Evolutionary conservation across 2,329 filamentous ascomycete species (phyloP), one percentile per base, ranked within the genome.

Genomic region (Pseudopithomyces maydicus): DNA sequence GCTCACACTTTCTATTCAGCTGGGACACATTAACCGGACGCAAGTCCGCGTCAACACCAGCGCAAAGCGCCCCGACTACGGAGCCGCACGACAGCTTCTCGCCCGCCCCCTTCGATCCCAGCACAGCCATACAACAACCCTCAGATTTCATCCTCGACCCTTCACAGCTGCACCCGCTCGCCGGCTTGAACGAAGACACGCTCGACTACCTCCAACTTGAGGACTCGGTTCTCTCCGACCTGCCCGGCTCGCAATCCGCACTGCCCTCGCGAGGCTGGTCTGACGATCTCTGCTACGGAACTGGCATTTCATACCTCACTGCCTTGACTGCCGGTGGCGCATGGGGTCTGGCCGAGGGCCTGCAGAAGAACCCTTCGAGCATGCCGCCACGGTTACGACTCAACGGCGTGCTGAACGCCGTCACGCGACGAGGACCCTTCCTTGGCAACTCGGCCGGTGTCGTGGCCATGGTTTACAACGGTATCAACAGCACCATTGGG

Each of bases 271-370:
- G 95, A 76, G 95, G 95, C 75, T 99, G 96, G 88, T 96, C 93
- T 59, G 95, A 99, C 75, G 95, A 99, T 77, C 86, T 99, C 58
- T 98, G 95, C 80, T 99, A 99, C 77, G 95, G 96, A 72, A 96
- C 95, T 20, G 95, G 95, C 69, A 88, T 94, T 61, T 97, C 92
- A 73, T 99, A 99, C 75, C 83, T 99, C 58, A 82, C 90, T n/a
- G 95, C 90, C 6, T 82, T 99, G 69, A 85, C 89, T 39, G 75
- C 96, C 65, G 95, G 95, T 77, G 95, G 95, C 65, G 88, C 87
- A 55, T 98, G 94, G 94, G 95, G 95, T 60, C 78, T 99, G 66
- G 89, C 90, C 64, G 95, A 99, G 79, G 95, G 95, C 11, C 80
- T 98, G 68, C 87, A 88, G 72, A 88, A 90, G 77, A 82, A 84